phyloP scores from a whole-genome alignment of 1,139 yeast species.

The Candida frijolesensis region DNA sequence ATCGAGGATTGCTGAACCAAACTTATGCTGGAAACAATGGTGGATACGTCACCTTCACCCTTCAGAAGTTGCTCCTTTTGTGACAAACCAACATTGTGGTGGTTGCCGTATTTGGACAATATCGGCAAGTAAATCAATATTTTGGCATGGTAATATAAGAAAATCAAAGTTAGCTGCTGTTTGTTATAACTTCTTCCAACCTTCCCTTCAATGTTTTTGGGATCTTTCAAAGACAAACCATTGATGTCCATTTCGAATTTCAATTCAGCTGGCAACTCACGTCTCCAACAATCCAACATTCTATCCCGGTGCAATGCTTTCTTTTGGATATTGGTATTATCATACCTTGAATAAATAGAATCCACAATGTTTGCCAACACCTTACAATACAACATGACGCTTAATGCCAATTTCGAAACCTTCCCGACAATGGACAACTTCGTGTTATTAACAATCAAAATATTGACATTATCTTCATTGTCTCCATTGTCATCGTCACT shows the following conservation, averaged over 20 bases:
- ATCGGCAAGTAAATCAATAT: constrained; percentile 80
- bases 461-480: constrained; percentile 48
- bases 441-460: constrained; percentile 59
- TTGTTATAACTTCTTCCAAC: constrained; percentile 38
- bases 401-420: constrained; percentile 62
- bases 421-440: constrained; percentile 67
- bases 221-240: constrained; percentile 52
- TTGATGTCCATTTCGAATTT: constrained; percentile 69
- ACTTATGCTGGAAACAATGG: constrained; percentile 45
- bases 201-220: constrained; percentile 26
- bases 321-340: constrained; percentile 36
- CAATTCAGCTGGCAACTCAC: constrained; percentile 63
- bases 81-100: constrained; percentile 48
- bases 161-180: constrained; percentile 61
- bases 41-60: constrained; percentile 29
- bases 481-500: constrained; percentile 42
- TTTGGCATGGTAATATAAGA: constrained; percentile 77
- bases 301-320: constrained; percentile 60
- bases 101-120: constrained; percentile 50
- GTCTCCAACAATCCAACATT: constrained; percentile 76
- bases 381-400: constrained; percentile 69
- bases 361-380: constrained; percentile 76
- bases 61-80: constrained; percentile 37
- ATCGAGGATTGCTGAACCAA: constrained; percentile 77
- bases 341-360: constrained; percentile 56